Evolutionary conservation across 1,284 basidiomycete genomes (phyloP).

Genomic region (Porogramme epimiltina): DNA sequence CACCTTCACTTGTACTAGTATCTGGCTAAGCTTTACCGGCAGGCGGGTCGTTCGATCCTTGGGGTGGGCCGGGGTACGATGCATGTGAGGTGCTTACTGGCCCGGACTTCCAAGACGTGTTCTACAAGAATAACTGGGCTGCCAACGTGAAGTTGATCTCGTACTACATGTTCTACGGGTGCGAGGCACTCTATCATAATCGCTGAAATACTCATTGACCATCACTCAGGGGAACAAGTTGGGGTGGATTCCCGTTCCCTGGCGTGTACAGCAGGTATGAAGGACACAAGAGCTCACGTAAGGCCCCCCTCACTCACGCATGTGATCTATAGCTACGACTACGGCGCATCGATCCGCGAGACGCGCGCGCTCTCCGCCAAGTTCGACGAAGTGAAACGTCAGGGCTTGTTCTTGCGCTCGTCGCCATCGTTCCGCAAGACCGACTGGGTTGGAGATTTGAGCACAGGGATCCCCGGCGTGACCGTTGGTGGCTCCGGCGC

Average conservation of each 20-base stretch:
- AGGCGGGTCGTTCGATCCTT: conserved; percentile 75
- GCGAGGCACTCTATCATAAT: not conserved
- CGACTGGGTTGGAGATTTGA: conserved; percentile 65
- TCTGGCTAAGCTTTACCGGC: not conserved
- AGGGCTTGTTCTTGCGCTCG: conserved; percentile 74
- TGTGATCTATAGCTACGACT: conserved; percentile 58
- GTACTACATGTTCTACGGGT: conserved; percentile 83
- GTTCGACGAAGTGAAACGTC: conserved; percentile 73
- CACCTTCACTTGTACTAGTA: not conserved
- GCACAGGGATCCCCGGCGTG: conserved; percentile 45
- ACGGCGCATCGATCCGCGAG: conserved; percentile 68
- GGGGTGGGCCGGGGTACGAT: conserved; percentile 67
- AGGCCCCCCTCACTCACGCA: conserved; percentile 32
- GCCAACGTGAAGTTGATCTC: conserved; percentile 76
- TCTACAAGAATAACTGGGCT: conserved; percentile 75
- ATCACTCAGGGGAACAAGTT: conserved; percentile 66
- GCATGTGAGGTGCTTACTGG: conserved; percentile 61
- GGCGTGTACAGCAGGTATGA: conserved; percentile 63
- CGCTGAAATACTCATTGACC: not conserved
- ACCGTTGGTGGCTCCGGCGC: conserved; percentile 45
- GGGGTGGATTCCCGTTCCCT: conserved; percentile 75
- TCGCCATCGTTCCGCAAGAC: conserved; percentile 79
- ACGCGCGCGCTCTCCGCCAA: conserved; percentile 69
- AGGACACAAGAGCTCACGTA: conserved; percentile 26
- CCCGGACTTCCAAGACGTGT: conserved; percentile 72